phyloP scores from a whole-genome alignment of 1,284 basidiomycete genomes.

The Rhodotorula sp. region DNA sequence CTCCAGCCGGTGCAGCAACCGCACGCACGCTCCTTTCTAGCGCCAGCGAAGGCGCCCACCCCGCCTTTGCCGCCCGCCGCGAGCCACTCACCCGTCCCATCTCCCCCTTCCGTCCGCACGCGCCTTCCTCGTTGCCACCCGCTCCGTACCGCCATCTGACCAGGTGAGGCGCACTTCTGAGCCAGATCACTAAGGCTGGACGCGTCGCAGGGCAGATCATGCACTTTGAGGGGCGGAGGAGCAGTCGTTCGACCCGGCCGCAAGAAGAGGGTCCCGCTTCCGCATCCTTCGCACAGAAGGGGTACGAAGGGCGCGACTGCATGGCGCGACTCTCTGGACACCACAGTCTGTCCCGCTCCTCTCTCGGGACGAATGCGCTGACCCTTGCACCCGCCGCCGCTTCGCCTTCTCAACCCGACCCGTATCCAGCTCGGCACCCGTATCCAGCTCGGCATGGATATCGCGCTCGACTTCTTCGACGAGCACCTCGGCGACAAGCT shows the following conservation, averaged over 20 bases:
- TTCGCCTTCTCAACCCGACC: not conserved
- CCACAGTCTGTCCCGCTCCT: not conserved
- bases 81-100: not conserved
- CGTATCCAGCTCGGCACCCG: conserved; percentile 4
- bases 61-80: too few species aligned
- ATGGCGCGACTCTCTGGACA: not conserved
- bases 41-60: too few species aligned
- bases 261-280: not conserved
- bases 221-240: too few species aligned
- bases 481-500: conserved; percentile 73
- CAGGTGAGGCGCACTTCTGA: not conserved
- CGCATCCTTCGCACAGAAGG: too few species aligned
- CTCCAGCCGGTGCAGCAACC: too few species aligned
- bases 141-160: not conserved
- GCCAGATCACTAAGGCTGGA: not conserved
- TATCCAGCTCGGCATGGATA: conserved; percentile 25
- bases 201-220: not conserved
- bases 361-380: not conserved
- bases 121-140: too few species aligned
- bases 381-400: not conserved
- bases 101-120: not conserved
- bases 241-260: not conserved
- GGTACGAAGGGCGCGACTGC: not conserved
- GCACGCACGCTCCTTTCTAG: too few species aligned
- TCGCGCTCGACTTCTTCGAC: conserved; percentile 60